These are phyloP conservation scores for Tolypocladium endophyticum DNA, from an alignment of 2,329 filamentous ascomycete species.

Conservation along the genomic window DNA sequence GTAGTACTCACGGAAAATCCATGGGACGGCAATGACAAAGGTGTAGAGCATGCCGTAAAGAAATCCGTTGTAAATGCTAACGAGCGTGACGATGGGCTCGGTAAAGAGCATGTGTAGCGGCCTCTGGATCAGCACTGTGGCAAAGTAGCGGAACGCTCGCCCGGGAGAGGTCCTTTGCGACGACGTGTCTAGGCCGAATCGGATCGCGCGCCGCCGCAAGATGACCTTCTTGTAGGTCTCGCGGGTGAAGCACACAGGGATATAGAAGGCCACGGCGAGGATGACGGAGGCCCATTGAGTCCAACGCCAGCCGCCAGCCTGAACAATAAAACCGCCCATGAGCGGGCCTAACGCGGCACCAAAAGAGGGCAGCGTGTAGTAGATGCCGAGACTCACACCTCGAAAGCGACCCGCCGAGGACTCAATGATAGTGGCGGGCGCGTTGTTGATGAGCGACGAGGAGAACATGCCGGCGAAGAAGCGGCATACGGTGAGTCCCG, in stretches of 20 bases:
- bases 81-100: conserved; percentile 59
- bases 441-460: conserved; percentile 51
- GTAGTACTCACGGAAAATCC: conserved; percentile 52
- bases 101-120: conserved; percentile 60
- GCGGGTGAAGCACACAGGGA: conserved; percentile 43
- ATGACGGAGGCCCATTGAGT: conserved; percentile 26
- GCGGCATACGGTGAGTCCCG: conserved; percentile 60
- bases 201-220: conserved; percentile 34
- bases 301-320: conserved; percentile 59
- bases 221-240: conserved; percentile 55
- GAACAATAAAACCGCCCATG: conserved; percentile 54
- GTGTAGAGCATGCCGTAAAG: conserved; percentile 48
- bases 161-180: conserved; percentile 14
- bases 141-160: conserved; percentile 14
- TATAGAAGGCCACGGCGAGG: conserved; percentile 36
- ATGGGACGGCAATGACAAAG: conserved; percentile 50
- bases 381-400: conserved; percentile 50
- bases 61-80: conserved; percentile 57
- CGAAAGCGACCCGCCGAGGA: conserved; percentile 43
- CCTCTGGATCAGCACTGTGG: conserved; percentile 40
- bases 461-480: conserved; percentile 57
- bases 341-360: conserved; percentile 55
- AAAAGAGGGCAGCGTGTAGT: conserved; percentile 55
- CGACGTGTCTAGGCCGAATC: conserved; percentile 13
- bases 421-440: conserved; percentile 52